Conservation (phyloP, 495 filamentous ascomycete genomes). For the Penicillium diatomitis region DNA sequence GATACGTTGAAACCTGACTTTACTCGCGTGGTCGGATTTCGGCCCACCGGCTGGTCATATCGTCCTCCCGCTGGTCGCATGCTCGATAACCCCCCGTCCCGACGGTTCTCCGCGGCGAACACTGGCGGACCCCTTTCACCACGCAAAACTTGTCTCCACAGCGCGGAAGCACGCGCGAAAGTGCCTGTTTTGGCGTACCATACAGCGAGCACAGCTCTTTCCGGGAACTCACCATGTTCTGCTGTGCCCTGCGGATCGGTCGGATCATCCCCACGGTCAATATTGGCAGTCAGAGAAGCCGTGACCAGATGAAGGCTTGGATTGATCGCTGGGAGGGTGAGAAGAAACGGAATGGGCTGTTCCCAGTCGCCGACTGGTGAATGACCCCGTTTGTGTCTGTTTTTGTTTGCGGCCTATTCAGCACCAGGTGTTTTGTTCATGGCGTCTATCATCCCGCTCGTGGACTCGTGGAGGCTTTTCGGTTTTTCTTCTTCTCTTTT, state of each 20-base stretch:
- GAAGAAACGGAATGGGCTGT: conserved; percentile 69
- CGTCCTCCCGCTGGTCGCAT: conserved; percentile 56
- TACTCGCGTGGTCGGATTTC: conserved; percentile 78
- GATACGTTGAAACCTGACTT: conserved; percentile 68
- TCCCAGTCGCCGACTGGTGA: conserved; percentile 29
- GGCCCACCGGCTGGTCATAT: conserved; percentile 89
- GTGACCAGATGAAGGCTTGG: conserved; percentile 87
- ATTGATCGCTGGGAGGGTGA: conserved; percentile 81
- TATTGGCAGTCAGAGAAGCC: conserved; percentile 59
- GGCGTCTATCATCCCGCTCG: too few relatives aligned
- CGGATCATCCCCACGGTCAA: conserved; percentile 92
- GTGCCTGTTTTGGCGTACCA: conserved; percentile 81
- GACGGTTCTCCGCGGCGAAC: conserved; percentile 60
- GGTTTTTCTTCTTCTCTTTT: too few relatives aligned
- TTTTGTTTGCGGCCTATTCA: too few relatives aligned
- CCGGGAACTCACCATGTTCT: conserved; percentile 86
- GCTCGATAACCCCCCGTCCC: conserved; percentile 55
- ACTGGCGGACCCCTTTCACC: conserved; percentile 64
- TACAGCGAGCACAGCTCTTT: conserved; percentile 95
- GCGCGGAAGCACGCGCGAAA: conserved; percentile 65
- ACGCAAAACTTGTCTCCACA: conserved; percentile 61
- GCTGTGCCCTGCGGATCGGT: conserved; percentile 77
- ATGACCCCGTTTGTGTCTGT: not conserved
- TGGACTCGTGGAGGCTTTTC: too few relatives aligned
- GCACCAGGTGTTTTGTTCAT: too few relatives aligned